These are phyloP conservation scores for Neodidymelliopsis sp. DNA, from an alignment of 2,329 filamentous ascomycete genomes.

Conservation along the genomic window DNA sequence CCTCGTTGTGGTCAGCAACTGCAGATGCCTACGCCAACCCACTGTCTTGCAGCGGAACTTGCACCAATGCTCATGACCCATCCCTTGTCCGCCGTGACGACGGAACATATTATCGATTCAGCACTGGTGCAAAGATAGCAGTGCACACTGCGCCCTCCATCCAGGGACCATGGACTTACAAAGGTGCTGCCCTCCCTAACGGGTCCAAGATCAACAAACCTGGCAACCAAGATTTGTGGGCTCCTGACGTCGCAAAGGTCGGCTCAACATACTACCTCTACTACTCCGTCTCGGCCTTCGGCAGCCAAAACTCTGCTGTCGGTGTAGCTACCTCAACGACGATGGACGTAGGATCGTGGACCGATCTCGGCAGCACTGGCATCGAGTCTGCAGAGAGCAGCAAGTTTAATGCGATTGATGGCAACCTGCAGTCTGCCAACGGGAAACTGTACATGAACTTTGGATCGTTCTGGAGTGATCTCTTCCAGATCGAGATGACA, in stretches of 20 bases:
- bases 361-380: slow-evolving; percentile 63
- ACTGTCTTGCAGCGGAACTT: slow-evolving; percentile 48
- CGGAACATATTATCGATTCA: slow-evolving; percentile 60
- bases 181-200: slow-evolving; percentile 53
- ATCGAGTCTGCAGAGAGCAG: slow-evolving; percentile 49
- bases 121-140: slow-evolving; percentile 58
- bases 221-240: slow-evolving; percentile 60
- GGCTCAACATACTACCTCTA: slow-evolving; percentile 66
- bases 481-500: slow-evolving; percentile 65
- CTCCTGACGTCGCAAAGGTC: slow-evolving; percentile 68
- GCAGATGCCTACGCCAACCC: slow-evolving; percentile 47
- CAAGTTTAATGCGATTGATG: slow-evolving; percentile 60
- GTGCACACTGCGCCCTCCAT: slow-evolving; percentile 56
- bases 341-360: slow-evolving; percentile 64
- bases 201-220: slow-evolving; percentile 53
- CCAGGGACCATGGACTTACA: slow-evolving; percentile 57
- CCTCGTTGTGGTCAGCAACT: slow-evolving; percentile 4
- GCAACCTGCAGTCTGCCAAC: slow-evolving; percentile 47
- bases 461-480: slow-evolving; percentile 71
- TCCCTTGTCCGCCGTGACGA: slow-evolving; percentile 56
- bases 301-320: slow-evolving; percentile 66
- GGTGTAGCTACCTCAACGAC: slow-evolving; percentile 59
- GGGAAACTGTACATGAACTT: slow-evolving; percentile 63
- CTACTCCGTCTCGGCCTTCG: slow-evolving; percentile 69
- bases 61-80: slow-evolving; percentile 57